Base-by-base conservation (phyloP, 176 grass and related monocot genomes). In the Puccinellia tenuiflora region DNA sequence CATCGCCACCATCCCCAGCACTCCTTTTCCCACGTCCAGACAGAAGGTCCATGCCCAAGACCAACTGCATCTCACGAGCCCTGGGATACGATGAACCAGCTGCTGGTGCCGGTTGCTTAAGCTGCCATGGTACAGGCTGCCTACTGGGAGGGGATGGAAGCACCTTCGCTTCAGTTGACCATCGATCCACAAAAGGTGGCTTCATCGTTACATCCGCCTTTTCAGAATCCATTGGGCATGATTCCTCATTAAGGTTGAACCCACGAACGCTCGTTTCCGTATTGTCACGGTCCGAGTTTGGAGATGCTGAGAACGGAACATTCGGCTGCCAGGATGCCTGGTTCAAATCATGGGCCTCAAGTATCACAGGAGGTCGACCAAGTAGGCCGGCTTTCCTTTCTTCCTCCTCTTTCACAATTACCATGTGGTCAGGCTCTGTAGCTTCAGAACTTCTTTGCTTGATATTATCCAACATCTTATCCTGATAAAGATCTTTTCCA, bases 401-500 rank as follows among this genome's bases (percentile, higher is more conserved):
- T 67, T 85, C 89, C 78, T 93, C 90, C 62, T 98, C 88, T 53
- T 89, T 94, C 65, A 93, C 68, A 26, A 84, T 87, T 64, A 92
- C 88, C 63, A 80, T 87, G 75, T 89, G 86, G 83, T 92, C 90
- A 70, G 76, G 83, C 74, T 92, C 90, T 47, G 74, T 35, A 77
- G 90, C n/a, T 75, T 92, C 91, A 76, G 84, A 88, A 68, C 65
- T 53, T 85, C 86, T 90, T 78, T 85, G 82, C 83, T 91, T 93
- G 18, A 76, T 73, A 37, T 40, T 56, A 28, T 90, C 96, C 35
- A 86, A n/a, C 60, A 82, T 71, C 89, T 94, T 95, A 34, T 86
- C 89, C 73, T 86, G 90, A 22, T 91, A 92, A 76, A 81, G 86
- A 90, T 87, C 87, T 85, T 94, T 95, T 38, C 86, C 85, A 88